phyloP scores from a whole-genome alignment of 1,284 basidiomycete species.

The Chondrostereum purpureum region DNA sequence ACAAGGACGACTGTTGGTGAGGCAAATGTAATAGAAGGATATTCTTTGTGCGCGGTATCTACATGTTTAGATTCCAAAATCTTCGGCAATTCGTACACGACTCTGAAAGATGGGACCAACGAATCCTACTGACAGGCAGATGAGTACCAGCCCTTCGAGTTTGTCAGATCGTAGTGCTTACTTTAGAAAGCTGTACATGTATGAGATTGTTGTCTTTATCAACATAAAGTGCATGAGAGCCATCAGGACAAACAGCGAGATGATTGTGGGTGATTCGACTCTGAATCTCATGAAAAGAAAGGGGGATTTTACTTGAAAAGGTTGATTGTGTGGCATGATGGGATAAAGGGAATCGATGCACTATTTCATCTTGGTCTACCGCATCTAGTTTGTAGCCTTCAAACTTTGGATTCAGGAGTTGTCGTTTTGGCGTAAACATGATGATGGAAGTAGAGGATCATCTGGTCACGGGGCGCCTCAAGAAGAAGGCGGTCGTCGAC shows the following conservation, averaged over 20 bases:
- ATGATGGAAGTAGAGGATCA: neutral
- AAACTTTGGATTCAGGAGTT: conserved; percentile 74
- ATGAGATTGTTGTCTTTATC: conserved; percentile 64
- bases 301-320: conserved; percentile 47
- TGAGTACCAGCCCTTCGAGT: conserved; percentile 12
- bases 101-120: conserved; percentile 45
- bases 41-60: conserved; percentile 52
- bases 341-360: conserved; percentile 44
- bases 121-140: conserved; percentile 36
- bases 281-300: conserved; percentile 78
- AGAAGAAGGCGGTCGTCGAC: too few relatives aligned
- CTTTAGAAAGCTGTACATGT: conserved; percentile 49
- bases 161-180: conserved; percentile 28
- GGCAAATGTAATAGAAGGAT: conserved; percentile 67
- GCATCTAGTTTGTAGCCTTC: conserved; percentile 75
- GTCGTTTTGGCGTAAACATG: conserved; percentile 9
- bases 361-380: conserved; percentile 46
- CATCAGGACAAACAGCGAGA: conserved; percentile 45
- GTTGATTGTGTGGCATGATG: conserved; percentile 55
- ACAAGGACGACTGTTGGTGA: conserved; percentile 47
- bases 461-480: too few relatives aligned
- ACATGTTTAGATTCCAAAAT: conserved; percentile 33
- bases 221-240: conserved; percentile 57
- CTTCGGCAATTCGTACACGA: conserved; percentile 55
- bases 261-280: conserved; percentile 85